Percentiles rank a stretch among this genome's conserved stretches.
Evolutionary conservation across 2,329 filamentous ascomycete species (phyloP).

Genomic region (Daldinia sp.): DNA sequence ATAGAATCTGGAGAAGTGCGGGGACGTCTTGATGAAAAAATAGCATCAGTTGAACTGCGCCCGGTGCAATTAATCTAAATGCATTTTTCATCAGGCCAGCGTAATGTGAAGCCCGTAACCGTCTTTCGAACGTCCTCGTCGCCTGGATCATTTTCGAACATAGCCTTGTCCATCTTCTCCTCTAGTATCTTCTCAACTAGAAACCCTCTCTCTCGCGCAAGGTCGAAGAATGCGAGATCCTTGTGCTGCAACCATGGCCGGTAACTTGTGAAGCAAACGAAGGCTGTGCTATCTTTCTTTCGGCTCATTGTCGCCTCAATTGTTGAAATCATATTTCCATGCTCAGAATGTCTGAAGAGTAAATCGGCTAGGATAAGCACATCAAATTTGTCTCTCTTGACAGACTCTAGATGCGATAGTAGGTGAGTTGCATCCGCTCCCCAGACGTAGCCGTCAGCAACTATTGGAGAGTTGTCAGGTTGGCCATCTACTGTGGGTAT

Average conservation of each 20-base stretch:
- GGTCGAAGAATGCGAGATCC: conserved; percentile 87
- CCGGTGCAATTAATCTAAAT: conserved; percentile 31
- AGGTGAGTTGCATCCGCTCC: conserved; percentile 73
- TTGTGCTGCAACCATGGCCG: conserved; percentile 88
- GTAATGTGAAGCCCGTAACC: conserved; percentile 81
- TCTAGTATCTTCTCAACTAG: conserved; percentile 84
- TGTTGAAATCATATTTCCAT: conserved; percentile 79
- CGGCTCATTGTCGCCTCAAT: conserved; percentile 75
- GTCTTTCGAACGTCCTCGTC: conserved; percentile 85
- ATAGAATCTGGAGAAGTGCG: conserved; percentile 13
- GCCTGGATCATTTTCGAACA: conserved; percentile 91
- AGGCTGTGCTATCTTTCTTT: conserved; percentile 69
- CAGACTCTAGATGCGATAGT: conserved; percentile 65
- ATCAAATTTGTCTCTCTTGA: conserved; percentile 70
- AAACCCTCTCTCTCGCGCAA: conserved; percentile 78
- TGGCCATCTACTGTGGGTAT: conserved; percentile 46
- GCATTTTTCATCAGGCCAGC: conserved; percentile 66
- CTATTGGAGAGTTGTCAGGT: conserved; percentile 56
- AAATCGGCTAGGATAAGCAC: conserved; percentile 88
- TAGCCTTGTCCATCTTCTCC: conserved; percentile 82
- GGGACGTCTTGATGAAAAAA: conserved; percentile 11
- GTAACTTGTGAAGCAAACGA: conserved; percentile 96
- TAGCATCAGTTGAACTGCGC: conserved; percentile 24
- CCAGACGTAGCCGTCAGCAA: conserved; percentile 85
- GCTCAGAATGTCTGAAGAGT: conserved; percentile 91